These are phyloP conservation scores for Candida ovalis DNA, from an alignment of 805 yeast species.

Conservation along the genomic window DNA sequence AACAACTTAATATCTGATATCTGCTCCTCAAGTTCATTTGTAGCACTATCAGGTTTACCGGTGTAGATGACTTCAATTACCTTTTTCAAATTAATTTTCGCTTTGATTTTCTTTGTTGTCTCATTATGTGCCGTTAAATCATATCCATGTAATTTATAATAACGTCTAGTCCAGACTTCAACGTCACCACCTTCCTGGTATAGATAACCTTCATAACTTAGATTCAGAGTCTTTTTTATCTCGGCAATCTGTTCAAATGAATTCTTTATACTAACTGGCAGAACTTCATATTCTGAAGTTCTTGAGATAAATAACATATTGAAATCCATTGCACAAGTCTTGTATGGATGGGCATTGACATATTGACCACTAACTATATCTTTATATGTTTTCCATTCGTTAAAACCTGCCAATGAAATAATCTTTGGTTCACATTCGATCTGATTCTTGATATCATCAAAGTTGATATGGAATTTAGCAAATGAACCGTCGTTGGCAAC, in stretches of 20 bases:
- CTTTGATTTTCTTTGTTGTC: constrained; percentile 60
- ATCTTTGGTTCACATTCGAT: constrained; percentile 50
- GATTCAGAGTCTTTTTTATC: constrained; percentile 23
- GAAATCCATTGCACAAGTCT: constrained; percentile 63
- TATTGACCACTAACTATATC: constrained; percentile 29
- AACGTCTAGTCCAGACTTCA: constrained; percentile 66
- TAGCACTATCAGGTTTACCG: constrained; percentile 33
- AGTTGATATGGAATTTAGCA: constrained; percentile 69
- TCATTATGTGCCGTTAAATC: constrained; percentile 76
- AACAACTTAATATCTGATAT: constrained; percentile 15
- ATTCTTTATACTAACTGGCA: constrained; percentile 66
- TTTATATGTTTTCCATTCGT: constrained; percentile 69
- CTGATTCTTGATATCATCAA: constrained; percentile 52
- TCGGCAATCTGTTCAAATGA: constrained; percentile 42
- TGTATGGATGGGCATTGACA: constrained; percentile 44
- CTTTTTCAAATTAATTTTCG: constrained; percentile 71
- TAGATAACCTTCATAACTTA: constrained; percentile 60
- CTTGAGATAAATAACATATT: constrained; percentile 70
- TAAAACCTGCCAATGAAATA: constrained; percentile 60
- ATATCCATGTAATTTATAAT: constrained; percentile 67
- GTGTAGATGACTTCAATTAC: constrained; percentile 50
- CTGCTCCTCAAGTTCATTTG: constrained; percentile 6
- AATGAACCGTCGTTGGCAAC: constrained; percentile 88
- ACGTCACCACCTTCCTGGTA: constrained; percentile 94
- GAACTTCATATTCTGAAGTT: constrained; percentile 50